Evolutionary conservation across 2,329 filamentous ascomycete genomes (phyloP), one percentile per base, ranked within the genome.

Genomic region (Rhytidhysteron rufulum): DNA sequence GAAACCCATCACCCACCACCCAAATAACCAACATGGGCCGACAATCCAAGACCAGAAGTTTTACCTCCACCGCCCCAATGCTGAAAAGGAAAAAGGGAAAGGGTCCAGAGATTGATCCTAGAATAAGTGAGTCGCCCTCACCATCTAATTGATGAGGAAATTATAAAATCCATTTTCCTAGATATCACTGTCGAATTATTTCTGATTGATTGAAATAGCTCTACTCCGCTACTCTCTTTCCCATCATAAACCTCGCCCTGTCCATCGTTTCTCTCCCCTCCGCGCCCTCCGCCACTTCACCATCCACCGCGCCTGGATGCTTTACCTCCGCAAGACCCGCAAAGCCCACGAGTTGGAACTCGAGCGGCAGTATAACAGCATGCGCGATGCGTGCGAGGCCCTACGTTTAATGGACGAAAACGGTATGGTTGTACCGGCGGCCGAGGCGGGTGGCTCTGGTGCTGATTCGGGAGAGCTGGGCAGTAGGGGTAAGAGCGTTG

Each of bases 231-330:
- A 86, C 70, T 79, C 83, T 66, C 78, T 87, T 53, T 69, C 77
- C 56, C 83, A 87, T 65, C 81, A 82, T 2, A 68, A 77, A 21
- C 85, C 80, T 5, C 83, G 83, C 0, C 80, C 83, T 10, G 90
- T 93, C 1, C 79, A 98, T 50, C 85, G 88, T 56, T 90, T 97
- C 78, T 88, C 82, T 30, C 88, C 91, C 54, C 86, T 85, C 67
- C 83, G 93, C 41, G 79, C 82, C 67, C 82, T 98, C 49, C 87
- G 93, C 34, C 93, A 98, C 75, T 98, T 93, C 93, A 97, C 93
- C 37, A 97, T 98, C 67, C 90, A 97, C 74, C 89, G 93, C 55
- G 91, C 91, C 17, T 97, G 90, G 88, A 77, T 87, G 57, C 75
- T 97, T 21, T 85, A 85, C 69, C 82, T 83, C 55, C 78, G 83